Evolutionary conservation across 2,329 filamentous ascomycete genomes (phyloP).

Genomic region (Arthroderma sp.): DNA sequence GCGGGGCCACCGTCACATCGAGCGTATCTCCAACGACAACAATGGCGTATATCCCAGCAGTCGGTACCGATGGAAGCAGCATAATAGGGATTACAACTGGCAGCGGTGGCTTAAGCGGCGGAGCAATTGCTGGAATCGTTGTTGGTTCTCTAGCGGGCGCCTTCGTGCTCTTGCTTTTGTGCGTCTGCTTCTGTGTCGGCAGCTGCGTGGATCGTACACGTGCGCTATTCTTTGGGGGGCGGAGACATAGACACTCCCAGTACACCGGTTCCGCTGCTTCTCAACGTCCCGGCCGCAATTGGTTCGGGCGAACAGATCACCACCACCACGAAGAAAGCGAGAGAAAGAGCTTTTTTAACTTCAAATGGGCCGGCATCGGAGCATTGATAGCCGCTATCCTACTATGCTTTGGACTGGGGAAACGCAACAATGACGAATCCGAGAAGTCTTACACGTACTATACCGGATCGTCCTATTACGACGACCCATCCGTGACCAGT

Average conservation of each 20-base stretch:
- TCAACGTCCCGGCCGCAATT: conserved; percentile 13
- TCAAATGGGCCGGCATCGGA: conserved; percentile 27
- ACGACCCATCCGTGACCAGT: conserved; percentile 1
- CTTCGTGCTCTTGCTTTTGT: conserved; percentile 32
- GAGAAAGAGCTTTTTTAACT: too few species aligned
- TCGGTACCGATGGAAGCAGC: conserved; percentile 29
- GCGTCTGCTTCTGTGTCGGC: conserved; percentile 31
- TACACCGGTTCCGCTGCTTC: conserved; percentile 19
- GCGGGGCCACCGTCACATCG: conserved; percentile 31
- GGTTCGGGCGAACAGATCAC: background rate
- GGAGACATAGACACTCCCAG: conserved; percentile 24
- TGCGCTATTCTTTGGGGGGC: conserved; percentile 29
- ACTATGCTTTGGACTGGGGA: conserved; percentile 33
- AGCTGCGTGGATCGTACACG: conserved; percentile 28
- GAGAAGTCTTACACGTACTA: conserved; percentile 25
- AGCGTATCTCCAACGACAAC: conserved; percentile 31
- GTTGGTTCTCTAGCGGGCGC: conserved; percentile 36
- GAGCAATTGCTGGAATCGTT: conserved; percentile 40
- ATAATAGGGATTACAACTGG: conserved; percentile 21
- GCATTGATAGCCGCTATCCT: conserved; percentile 32
- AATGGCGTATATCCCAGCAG: conserved; percentile 32
- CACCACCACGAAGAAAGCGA: too few species aligned
- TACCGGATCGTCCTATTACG: background rate
- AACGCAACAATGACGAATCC: conserved; percentile 25
- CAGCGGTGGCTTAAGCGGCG: conserved; percentile 32